phyloP scores from a whole-genome alignment of 1,139 yeast species.

The Lodderomyces oxycetoniae region DNA sequence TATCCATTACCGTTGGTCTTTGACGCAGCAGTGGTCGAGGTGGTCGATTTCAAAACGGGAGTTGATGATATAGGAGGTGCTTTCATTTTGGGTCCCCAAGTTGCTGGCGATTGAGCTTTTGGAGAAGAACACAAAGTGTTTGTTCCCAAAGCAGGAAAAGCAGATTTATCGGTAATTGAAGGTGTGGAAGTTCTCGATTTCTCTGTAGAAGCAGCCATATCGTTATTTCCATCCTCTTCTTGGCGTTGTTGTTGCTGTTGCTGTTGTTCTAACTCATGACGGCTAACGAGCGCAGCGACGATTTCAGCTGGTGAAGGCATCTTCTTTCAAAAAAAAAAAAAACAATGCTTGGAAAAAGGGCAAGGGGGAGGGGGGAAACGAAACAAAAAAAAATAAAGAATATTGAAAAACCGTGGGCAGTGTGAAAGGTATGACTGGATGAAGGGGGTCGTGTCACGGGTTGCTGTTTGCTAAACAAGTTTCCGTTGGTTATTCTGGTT shows the following conservation, averaged over 20 bases:
- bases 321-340: slow-evolving; percentile 9
- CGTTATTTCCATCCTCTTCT: slow-evolving; percentile 8
- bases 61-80: slow-evolving; percentile 28
- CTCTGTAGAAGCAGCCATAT: slow-evolving; percentile 5
- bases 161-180: slow-evolving; percentile 47
- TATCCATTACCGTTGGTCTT: slow-evolving; percentile 13
- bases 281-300: slow-evolving; percentile 50
- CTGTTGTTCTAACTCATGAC: slow-evolving; percentile 10
- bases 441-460: too few species aligned
- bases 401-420: too few species aligned
- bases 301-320: slow-evolving; percentile 61
- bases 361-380: slow-evolving; percentile 15
- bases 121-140: slow-evolving; percentile 20
- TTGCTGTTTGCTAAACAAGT: too few species aligned
- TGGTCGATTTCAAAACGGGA: slow-evolving; percentile 11
- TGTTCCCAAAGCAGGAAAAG: slow-evolving; percentile 68
- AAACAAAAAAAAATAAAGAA: too few species aligned
- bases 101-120: slow-evolving; percentile 16
- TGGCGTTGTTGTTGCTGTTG: slow-evolving; percentile 12
- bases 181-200: slow-evolving; percentile 11
- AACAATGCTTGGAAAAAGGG: slow-evolving; percentile 14
- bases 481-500: too few species aligned
- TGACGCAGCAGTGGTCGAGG: slow-evolving; percentile 22
- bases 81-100: slow-evolving; percentile 36
- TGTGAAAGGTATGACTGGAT: too few species aligned